phyloP scores from a whole-genome alignment of 768 basidiomycete genomes.

The Lentinula lateritia region DNA sequence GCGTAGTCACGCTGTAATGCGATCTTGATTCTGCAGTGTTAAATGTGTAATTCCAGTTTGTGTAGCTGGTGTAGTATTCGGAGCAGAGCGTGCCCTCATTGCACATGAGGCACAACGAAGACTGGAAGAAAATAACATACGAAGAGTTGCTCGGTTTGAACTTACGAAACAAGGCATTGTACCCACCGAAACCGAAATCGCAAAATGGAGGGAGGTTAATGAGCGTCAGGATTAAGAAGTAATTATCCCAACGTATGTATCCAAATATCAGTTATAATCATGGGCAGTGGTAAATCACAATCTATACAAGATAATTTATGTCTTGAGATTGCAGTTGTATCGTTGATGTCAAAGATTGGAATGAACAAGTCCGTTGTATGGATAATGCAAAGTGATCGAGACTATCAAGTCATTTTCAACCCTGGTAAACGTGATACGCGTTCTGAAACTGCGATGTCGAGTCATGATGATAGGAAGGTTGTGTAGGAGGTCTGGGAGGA shows the following conservation, averaged over 20 bases:
- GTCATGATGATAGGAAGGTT: conserved; percentile 12
- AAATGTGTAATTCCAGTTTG: conserved; percentile 30
- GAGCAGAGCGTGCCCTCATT: conserved; percentile 72
- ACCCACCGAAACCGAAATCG: conserved; percentile 79
- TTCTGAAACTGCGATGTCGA: conserved; percentile 6
- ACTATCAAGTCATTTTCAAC: neutral
- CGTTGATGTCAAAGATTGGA: conserved; percentile 10
- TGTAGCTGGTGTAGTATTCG: conserved; percentile 65
- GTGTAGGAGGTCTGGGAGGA: conserved; percentile 21
- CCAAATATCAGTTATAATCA: neutral
- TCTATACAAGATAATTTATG: conserved; percentile 7
- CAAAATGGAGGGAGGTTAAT: conserved; percentile 58
- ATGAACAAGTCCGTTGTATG: neutral
- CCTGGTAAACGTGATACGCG: neutral
- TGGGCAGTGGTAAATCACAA: neutral
- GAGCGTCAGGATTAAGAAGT: neutral
- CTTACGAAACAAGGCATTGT: conserved; percentile 71
- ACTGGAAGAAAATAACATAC: conserved; percentile 57
- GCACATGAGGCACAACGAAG: conserved; percentile 65
- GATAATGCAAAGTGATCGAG: neutral
- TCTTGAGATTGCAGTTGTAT: conserved; percentile 25
- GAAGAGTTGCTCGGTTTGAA: conserved; percentile 69
- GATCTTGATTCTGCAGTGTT: neutral
- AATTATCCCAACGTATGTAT: neutral
- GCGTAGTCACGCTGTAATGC: conserved; percentile 18